These are phyloP conservation scores for Wickerhamiella kurtzmanii DNA, from an alignment of 805 yeast genomes.

Conservation along the genomic window DNA sequence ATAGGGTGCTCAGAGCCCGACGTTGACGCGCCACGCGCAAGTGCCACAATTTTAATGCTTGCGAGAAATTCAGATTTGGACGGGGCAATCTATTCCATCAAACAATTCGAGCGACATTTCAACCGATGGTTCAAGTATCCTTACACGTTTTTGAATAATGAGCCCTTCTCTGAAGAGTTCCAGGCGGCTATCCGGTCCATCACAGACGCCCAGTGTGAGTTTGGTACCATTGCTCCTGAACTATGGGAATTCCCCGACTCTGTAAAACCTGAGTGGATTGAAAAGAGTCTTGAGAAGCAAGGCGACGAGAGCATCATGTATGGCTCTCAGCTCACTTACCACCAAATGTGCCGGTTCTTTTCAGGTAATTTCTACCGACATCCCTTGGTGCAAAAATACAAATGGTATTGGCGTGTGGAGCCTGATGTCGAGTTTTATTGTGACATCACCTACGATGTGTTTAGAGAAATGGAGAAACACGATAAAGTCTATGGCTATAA, in stretches of 20 bases:
- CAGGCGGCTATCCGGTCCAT: constrained; percentile 35
- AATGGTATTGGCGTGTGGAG: constrained; percentile 96
- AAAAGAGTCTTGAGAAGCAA: constrained; percentile 54
- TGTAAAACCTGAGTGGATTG: constrained; percentile 31
- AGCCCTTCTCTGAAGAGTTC: constrained; percentile 53
- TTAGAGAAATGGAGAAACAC: constrained; percentile 54
- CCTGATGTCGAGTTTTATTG: constrained; percentile 84
- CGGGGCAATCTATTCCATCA: constrained; percentile 60
- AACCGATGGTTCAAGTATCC: constrained; percentile 92
- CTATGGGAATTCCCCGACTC: constrained; percentile 60
- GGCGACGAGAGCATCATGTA: constrained; percentile 77
- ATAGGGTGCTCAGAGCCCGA: constrained; percentile 11
- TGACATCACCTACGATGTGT: constrained; percentile 87
- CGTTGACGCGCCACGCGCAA: constrained; percentile 36
- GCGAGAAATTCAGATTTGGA: constrained; percentile 68
- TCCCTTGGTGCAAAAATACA: constrained; percentile 49
- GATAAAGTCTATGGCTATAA: constrained; percentile 77
- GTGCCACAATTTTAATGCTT: constrained; percentile 72
- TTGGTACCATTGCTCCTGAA: constrained; percentile 45
- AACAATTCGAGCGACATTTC: constrained; percentile 68
- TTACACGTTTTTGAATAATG: constrained; percentile 77
- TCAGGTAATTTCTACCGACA: constrained; percentile 74
- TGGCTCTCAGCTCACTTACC: constrained; percentile 70
- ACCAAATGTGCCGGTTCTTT: constrained; percentile 85
- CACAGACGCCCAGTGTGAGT: constrained; percentile 53